Conservation (phyloP, 371 early-diverging fungal genomes). For the Lichtheimia ornata region DNA sequence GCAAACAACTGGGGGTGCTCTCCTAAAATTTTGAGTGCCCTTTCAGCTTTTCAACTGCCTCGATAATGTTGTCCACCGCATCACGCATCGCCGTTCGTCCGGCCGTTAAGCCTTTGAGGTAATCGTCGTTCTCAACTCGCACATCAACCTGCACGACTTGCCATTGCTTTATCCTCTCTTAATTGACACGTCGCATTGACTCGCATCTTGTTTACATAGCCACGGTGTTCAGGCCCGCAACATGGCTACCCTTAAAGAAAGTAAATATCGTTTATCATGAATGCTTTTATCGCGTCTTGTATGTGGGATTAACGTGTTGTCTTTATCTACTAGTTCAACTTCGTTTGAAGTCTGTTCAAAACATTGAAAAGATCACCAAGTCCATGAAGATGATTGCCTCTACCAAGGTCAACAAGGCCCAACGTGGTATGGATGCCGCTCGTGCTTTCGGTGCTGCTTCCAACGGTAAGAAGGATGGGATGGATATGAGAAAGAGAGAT, state of each 20-base stretch:
- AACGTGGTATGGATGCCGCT: slow-evolving; percentile 92
- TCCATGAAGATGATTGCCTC: slow-evolving; percentile 99
- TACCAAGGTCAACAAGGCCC: slow-evolving; percentile 95
- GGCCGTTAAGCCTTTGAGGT: slow-evolving; percentile 28
- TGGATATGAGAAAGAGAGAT: not conserved
- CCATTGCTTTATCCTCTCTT: too few relatives aligned
- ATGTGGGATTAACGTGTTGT: not conserved
- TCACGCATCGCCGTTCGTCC: slow-evolving; percentile 35
- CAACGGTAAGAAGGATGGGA: slow-evolving; percentile 20
- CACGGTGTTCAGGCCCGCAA: slow-evolving; percentile 77
- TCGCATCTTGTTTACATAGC: slow-evolving; percentile 23
- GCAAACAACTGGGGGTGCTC: slow-evolving; percentile 9
- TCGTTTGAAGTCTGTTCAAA: slow-evolving; percentile 95
- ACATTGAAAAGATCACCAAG: slow-evolving; percentile 99
- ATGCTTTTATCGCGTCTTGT: not conserved
- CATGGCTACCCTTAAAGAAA: slow-evolving; percentile 88
- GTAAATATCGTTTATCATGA: slow-evolving; percentile 49
- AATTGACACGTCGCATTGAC: too few relatives aligned
- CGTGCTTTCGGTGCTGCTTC: slow-evolving; percentile 85
- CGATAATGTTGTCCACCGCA: slow-evolving; percentile 32
- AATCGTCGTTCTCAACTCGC: not conserved
- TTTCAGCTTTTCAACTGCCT: slow-evolving; percentile 13
- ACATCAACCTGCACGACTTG: too few relatives aligned
- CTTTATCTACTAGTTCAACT: slow-evolving; percentile 74
- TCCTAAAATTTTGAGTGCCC: slow-evolving; percentile 16